Evolutionary conservation across 345 rosid species (phyloP).

Genomic region (Anastatica hierochuntica): DNA sequence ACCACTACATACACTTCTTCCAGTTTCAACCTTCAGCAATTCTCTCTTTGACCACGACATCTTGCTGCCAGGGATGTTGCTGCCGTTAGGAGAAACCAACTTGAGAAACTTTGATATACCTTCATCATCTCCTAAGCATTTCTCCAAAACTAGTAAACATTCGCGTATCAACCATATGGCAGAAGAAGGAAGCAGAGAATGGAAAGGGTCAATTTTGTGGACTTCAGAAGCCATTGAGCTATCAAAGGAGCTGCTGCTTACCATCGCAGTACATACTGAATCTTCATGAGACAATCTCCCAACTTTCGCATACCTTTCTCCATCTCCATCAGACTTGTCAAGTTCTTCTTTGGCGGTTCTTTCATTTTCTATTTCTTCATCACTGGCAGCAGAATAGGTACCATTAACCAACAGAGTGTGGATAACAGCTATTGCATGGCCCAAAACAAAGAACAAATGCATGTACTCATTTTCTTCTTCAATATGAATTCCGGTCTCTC

Average conservation of each 20-base stretch:
- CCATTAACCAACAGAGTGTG: conserved; percentile 73
- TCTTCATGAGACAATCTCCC: conserved; percentile 70
- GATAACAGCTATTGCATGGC: conserved; percentile 51
- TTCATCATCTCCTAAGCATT: conserved; percentile 56
- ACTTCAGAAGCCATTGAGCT: conserved; percentile 31
- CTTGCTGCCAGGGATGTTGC: conserved; percentile 31
- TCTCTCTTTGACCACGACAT: conserved; percentile 49
- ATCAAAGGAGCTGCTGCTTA: conserved; percentile 38
- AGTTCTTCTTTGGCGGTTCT: conserved; percentile 23
- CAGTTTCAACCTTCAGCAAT: conserved; percentile 39
- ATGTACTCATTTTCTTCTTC: conserved; percentile 65
- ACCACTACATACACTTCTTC: conserved; percentile 45
- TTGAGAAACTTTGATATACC: conserved; percentile 32
- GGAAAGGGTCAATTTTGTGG: conserved; percentile 19
- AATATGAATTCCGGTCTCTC: conserved; percentile 68
- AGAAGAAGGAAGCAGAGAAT: conserved; percentile 40
- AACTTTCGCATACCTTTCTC: conserved; percentile 68
- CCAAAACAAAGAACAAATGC: conserved; percentile 50
- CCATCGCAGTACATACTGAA: conserved; percentile 49
- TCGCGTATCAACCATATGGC: conserved; percentile 52
- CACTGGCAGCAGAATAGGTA: conserved; percentile 45
- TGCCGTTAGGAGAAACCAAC: conserved; percentile 26
- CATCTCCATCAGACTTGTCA: conserved; percentile 42
- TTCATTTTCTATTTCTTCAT: conserved; percentile 33
- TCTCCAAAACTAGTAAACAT: conserved; percentile 68